phyloP scores from a whole-genome alignment of 164 flowering plant species.

The Aristolochia fimbriata region DNA sequence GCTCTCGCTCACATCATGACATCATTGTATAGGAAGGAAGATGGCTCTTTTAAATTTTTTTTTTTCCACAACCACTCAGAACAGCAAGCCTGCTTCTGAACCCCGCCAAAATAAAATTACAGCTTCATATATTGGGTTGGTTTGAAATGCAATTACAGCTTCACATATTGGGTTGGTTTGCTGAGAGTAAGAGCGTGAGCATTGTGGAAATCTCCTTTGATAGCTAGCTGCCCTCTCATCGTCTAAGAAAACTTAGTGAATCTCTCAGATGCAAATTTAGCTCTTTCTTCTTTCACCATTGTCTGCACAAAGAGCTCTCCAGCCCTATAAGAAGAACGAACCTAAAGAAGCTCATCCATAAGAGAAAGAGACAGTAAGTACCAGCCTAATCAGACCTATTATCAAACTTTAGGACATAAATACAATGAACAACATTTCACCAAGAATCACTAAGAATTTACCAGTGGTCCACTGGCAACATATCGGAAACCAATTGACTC shows the following conservation, averaged over 20 bases:
- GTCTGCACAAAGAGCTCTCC: slow-evolving; percentile 86
- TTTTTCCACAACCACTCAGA: no score
- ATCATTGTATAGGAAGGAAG: no score
- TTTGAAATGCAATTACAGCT: no score
- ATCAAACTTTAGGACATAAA: neutral
- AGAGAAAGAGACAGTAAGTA: neutral
- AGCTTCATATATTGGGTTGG: no score
- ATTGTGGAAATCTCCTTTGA: no score
- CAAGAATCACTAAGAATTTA: slow-evolving; percentile 17
- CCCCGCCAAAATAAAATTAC: no score
- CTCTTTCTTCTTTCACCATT: slow-evolving; percentile 52
- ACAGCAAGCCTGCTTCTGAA: no score
- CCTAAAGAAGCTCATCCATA: slow-evolving; percentile 26
- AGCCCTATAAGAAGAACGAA: slow-evolving; percentile 85
- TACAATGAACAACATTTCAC: neutral
- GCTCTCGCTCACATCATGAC: no score
- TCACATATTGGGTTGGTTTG: no score
- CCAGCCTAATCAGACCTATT: neutral
- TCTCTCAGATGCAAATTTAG: slow-evolving; percentile 5
- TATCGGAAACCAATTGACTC: slow-evolving; percentile 91
- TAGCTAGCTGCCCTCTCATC: neutral
- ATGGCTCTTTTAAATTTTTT: no score
- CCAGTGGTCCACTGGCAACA: slow-evolving; percentile 96
- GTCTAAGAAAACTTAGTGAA: neutral
- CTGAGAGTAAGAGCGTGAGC: no score